Percentiles rank a stretch among this genome's conserved stretches.
Evolutionary conservation across 2,329 filamentous ascomycete genomes (phyloP).

Genomic region (Cryphonectria parasitica): DNA sequence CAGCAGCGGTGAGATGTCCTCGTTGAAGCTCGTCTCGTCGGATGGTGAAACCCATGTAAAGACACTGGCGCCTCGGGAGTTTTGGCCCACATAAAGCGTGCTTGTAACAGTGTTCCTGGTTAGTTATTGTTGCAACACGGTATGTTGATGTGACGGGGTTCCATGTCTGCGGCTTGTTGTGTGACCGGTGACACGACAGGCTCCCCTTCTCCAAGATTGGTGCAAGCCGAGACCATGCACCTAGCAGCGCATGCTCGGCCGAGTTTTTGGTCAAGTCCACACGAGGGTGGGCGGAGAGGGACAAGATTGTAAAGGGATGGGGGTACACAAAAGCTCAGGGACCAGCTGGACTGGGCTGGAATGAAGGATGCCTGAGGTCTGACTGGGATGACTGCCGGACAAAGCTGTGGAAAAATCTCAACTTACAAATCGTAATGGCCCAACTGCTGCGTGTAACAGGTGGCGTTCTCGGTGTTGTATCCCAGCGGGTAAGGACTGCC

Average conservation of each 20-base stretch:
- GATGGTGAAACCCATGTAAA: constrained; percentile 38
- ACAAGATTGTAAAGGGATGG: background rate
- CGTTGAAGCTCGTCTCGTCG: constrained; percentile 35
- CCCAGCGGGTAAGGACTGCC: constrained; percentile 37
- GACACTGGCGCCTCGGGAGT: constrained; percentile 37
- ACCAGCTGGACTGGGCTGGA: constrained; percentile 13
- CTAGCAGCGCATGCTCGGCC: constrained; percentile 20
- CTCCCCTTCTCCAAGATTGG: background rate
- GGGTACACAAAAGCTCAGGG: background rate
- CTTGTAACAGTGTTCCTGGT: constrained; percentile 31
- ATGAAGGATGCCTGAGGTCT: constrained; percentile 4
- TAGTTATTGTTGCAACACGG: background rate
- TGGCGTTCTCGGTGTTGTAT: constrained; percentile 31
- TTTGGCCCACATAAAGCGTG: constrained; percentile 36
- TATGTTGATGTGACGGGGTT: background rate
- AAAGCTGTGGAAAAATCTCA: background rate
- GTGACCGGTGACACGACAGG: background rate
- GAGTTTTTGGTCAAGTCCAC: constrained; percentile 11
- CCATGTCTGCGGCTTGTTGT: constrained; percentile 2
- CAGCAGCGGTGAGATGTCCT: constrained; percentile 38
- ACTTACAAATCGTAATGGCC: constrained; percentile 38
- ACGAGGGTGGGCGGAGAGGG: background rate
- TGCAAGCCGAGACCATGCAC: constrained; percentile 14
- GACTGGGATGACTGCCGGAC: background rate
- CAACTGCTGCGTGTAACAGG: constrained; percentile 34